Evolutionary conservation across 176 grass and related monocot genomes (phyloP).

Genomic region (Phoenix roebelenii): DNA sequence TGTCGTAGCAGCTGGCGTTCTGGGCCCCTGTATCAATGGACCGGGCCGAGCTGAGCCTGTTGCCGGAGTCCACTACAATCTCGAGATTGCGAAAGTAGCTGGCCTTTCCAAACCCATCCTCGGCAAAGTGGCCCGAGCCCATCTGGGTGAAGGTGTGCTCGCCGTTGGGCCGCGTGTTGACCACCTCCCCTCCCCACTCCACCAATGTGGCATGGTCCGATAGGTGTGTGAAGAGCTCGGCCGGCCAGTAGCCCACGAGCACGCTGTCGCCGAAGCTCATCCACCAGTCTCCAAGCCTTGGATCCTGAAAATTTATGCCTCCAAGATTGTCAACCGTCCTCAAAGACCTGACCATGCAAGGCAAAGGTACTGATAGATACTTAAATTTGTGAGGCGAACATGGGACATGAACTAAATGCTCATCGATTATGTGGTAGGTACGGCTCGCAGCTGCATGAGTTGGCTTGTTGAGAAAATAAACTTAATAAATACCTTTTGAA

Average conservation of each 20-base stretch:
- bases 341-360: too few relatives aligned
- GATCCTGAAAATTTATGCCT: constrained; percentile 31
- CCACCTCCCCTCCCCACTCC: constrained; percentile 94
- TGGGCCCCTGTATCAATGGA: constrained; percentile 54
- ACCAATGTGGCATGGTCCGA: constrained; percentile 87
- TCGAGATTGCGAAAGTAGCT: constrained; percentile 87
- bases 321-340: too few relatives aligned
- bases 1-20: constrained; percentile 72
- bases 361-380: too few relatives aligned
- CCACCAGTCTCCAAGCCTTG: constrained; percentile 93
- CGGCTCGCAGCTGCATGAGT: too few relatives aligned
- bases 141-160: constrained; percentile 82
- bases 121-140: constrained; percentile 71
- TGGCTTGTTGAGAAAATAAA: too few relatives aligned
- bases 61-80: constrained; percentile 80
- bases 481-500: too few relatives aligned
- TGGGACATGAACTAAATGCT: too few relatives aligned
- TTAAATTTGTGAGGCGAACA: too few relatives aligned
- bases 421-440: too few relatives aligned
- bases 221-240: constrained; percentile 81
- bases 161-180: constrained; percentile 46
- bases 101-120: constrained; percentile 54
- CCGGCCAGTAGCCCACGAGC: constrained; percentile 91
- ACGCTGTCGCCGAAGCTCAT: constrained; percentile 61
- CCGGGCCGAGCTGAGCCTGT: constrained; percentile 59